Conservation (phyloP, 805 yeast species). For the Wilhelminamyces savonicus region DNA sequence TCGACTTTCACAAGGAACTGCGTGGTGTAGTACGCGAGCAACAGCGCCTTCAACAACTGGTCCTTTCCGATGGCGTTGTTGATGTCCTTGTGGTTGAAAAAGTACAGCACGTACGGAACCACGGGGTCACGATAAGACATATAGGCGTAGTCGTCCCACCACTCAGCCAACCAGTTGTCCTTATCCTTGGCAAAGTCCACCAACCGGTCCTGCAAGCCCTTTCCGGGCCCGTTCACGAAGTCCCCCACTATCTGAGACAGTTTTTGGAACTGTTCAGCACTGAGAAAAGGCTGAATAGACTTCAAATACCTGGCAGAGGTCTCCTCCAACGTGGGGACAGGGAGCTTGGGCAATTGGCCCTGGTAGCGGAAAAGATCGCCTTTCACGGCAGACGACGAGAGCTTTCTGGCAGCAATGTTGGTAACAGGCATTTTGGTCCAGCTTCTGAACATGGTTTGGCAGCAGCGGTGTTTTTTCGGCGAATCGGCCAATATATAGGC, state of each 20-base stretch:
- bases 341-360: constrained; percentile 69
- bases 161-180: constrained; percentile 85
- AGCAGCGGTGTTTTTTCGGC: no score
- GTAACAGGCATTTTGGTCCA: not conserved
- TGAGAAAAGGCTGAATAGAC: constrained; percentile 64
- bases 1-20: constrained; percentile 64
- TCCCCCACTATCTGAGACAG: constrained; percentile 57
- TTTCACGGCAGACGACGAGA: constrained; percentile 28
- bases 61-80: constrained; percentile 50
- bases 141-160: constrained; percentile 95
- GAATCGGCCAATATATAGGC: no score
- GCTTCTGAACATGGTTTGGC: not conserved
- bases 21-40: constrained; percentile 60
- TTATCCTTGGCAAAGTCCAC: constrained; percentile 48
- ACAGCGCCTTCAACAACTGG: constrained; percentile 70
- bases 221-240: constrained; percentile 56
- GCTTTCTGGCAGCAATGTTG: constrained; percentile 3
- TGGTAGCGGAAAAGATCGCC: constrained; percentile 74
- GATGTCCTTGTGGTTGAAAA: constrained; percentile 74
- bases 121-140: constrained; percentile 88
- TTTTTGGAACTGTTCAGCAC: constrained; percentile 41
- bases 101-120: constrained; percentile 91
- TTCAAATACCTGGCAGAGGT: constrained; percentile 66
- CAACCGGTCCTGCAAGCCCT: constrained; percentile 69
- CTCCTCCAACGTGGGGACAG: constrained; percentile 75